Conservation (phyloP, 73 alveolate genomes). For the Paramecium pentaurelia region DNA sequence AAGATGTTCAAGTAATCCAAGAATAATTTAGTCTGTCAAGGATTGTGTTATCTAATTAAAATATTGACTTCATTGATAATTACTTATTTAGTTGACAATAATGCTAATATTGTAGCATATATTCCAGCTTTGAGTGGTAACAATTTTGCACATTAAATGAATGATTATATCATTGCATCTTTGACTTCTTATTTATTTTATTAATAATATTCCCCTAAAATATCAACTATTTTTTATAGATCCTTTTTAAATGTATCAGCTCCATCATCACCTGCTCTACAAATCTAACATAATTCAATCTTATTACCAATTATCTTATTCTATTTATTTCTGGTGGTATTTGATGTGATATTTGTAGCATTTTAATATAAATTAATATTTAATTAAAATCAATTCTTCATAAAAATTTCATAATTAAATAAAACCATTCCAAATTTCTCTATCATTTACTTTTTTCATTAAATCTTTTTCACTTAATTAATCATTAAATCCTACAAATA, state of each 20-base stretch:
- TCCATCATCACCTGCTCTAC: conserved; percentile 46
- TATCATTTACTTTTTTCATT: conserved; percentile 18
- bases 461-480: conserved; percentile 9
- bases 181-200: neutral
- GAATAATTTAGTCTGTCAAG: neutral
- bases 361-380: neutral
- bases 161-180: conserved; percentile 19
- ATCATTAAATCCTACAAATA: neutral
- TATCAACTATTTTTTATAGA: neutral
- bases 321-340: conserved; percentile 10
- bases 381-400: neutral
- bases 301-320: neutral
- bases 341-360: neutral
- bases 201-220: neutral
- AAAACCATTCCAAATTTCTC: conserved; percentile 49
- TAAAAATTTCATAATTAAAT: conserved; percentile 3
- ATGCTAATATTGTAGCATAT: conserved; percentile 21
- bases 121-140: conserved; percentile 36
- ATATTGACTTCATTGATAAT: neutral
- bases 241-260: conserved; percentile 9
- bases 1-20: neutral
- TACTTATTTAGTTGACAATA: neutral
- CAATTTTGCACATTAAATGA: neutral
- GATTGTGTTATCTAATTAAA: neutral
- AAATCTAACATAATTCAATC: neutral